Conservation (phyloP, 2,329 filamentous ascomycete genomes). For the Elsinoe perseae region DNA sequence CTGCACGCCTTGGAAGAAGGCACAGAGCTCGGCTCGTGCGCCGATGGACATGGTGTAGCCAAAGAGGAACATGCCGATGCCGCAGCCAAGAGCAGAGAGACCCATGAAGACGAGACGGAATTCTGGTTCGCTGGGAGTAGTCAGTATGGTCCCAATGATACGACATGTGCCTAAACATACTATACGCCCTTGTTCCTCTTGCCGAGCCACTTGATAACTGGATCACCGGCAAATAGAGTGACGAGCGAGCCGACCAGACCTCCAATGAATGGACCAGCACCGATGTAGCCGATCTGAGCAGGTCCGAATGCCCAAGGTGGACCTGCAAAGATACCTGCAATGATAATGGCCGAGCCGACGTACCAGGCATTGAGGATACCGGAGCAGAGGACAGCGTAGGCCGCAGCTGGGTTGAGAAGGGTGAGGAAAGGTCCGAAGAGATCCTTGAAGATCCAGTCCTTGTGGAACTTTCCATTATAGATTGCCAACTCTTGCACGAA, state of each 20-base stretch:
- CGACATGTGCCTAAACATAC: neutral
- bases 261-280: conserved; percentile 21
- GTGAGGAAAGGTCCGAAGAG: conserved; percentile 21
- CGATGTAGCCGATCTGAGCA: conserved; percentile 20
- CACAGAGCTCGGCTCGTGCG: conserved; percentile 22
- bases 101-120: conserved; percentile 26
- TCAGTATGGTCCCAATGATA: neutral
- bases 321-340: conserved; percentile 20
- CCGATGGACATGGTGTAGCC: conserved; percentile 21
- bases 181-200: conserved; percentile 20
- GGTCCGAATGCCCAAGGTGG: conserved; percentile 20
- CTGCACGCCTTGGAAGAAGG: conserved; percentile 27
- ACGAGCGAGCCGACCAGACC: conserved; percentile 19
- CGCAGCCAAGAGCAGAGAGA: conserved; percentile 18
- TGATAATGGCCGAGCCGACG: conserved; percentile 23
- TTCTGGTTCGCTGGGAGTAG: conserved; percentile 23
- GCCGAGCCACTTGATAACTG: conserved; percentile 20
- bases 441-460: conserved; percentile 21
- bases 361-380: conserved; percentile 21
- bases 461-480: conserved; percentile 18
- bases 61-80: conserved; percentile 27
- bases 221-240: conserved; percentile 17
- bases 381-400: conserved; percentile 18
- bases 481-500: conserved; percentile 21
- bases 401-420: conserved; percentile 19